Percentiles rank a stretch among this genome's conserved stretches.
These are phyloP conservation scores for Chenopodium quinoa DNA, from an alignment of 148 eudicot species.

Conservation along the genomic window DNA sequence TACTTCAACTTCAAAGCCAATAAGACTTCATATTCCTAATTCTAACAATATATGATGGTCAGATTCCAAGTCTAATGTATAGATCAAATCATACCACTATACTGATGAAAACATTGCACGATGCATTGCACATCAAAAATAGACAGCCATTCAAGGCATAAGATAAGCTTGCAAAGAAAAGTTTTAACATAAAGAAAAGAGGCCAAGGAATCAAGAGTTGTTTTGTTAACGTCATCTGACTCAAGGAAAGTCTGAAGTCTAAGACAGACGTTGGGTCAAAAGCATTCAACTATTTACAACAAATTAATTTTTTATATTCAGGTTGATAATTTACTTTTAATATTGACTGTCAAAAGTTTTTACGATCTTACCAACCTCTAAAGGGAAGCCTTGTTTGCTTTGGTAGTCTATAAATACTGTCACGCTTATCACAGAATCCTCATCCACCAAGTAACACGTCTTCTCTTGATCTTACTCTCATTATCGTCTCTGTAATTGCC, in stretches of 20 bases:
- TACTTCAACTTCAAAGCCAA: too few species aligned
- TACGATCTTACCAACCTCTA: background rate
- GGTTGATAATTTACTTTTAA: background rate
- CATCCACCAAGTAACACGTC: conserved; percentile 4
- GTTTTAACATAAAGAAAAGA: conserved; percentile 1
- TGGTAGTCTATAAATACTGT: conserved; percentile 23
- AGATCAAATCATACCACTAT: background rate
- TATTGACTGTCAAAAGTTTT: background rate
- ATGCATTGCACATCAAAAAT: conserved; percentile 4
- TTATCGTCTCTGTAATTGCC: background rate
- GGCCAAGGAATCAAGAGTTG: conserved; percentile 1
- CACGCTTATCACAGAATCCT: background rate
- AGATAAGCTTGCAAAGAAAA: background rate
- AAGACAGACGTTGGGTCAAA: conserved; percentile 12
- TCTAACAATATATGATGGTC: conserved; percentile 6
- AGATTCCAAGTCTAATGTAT: background rate
- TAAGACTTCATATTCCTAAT: background rate
- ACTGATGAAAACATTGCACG: background rate
- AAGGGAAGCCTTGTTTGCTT: background rate
- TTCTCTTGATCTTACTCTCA: conserved; percentile 16
- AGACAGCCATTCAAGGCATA: background rate
- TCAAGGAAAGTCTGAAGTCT: conserved; percentile 6
- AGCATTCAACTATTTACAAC: background rate
- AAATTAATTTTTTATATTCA: background rate
- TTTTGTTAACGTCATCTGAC: background rate